Evolutionary conservation across 2,329 filamentous ascomycete genomes (phyloP).

Genomic region (Aspergillus pseudoterreus): DNA sequence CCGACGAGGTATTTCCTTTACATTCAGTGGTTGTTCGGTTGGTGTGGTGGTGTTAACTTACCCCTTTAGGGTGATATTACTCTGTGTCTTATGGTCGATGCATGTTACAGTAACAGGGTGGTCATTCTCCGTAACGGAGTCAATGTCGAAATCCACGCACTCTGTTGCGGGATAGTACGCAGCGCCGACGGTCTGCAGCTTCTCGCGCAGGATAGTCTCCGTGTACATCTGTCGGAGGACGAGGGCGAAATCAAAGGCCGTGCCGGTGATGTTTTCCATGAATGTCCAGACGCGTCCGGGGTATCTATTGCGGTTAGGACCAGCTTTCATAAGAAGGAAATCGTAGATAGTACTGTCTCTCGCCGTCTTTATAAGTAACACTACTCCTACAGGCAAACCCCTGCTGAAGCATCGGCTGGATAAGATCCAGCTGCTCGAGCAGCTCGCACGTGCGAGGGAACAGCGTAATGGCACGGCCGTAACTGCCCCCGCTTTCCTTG

Average conservation of each 20-base stretch:
- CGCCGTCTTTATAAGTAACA: slow-evolving; percentile 29
- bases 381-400: slow-evolving; percentile 23
- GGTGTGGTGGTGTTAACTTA: not conserved
- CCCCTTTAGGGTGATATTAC: not conserved
- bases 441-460: slow-evolving; percentile 48
- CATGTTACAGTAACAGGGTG: not conserved
- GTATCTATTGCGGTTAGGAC: not conserved
- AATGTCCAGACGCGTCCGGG: slow-evolving; percentile 19
- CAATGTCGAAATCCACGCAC: not conserved
- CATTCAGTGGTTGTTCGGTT: not conserved
- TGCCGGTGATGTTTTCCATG: slow-evolving; percentile 49
- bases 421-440: slow-evolving; percentile 41
- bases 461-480: slow-evolving; percentile 51
- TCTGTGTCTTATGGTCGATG: not conserved
- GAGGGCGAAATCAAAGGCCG: slow-evolving; percentile 50
- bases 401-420: slow-evolving; percentile 59
- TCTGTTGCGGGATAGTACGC: not conserved
- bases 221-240: slow-evolving; percentile 55
- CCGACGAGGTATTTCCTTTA: slow-evolving; percentile 36
- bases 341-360: slow-evolving; percentile 13
- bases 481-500: slow-evolving; percentile 27
- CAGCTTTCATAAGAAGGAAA: not conserved
- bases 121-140: not conserved
- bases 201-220: slow-evolving; percentile 49
- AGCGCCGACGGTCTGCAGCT: slow-evolving; percentile 22